phyloP scores from a whole-genome alignment of 805 yeast genomes.

The Lipomyces starkeyi region DNA sequence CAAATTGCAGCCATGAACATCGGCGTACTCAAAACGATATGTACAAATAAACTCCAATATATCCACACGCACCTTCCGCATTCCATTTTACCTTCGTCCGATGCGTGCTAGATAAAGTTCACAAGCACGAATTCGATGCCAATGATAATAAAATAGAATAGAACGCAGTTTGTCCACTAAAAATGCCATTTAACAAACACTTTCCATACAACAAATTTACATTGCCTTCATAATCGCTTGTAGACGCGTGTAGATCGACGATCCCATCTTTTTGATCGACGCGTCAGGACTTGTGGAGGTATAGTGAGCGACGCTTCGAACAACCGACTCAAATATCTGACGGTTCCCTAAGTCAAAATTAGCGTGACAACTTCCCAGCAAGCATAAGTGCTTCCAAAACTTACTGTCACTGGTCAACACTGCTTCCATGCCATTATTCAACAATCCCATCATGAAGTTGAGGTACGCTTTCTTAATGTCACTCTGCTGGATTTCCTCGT shows the following conservation, averaged over 20 bases:
- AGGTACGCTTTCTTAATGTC: constrained; percentile 73
- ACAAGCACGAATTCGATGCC: not conserved
- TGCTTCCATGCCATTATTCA: constrained; percentile 79
- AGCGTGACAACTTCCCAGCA: too few species aligned
- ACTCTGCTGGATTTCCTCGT: constrained; percentile 66
- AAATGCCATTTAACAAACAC: not conserved
- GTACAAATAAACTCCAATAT: not conserved
- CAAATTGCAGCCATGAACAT: not conserved
- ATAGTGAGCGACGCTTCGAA: constrained; percentile 35
- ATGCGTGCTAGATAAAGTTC: not conserved
- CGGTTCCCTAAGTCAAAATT: constrained; percentile 37
- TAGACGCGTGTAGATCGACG: constrained; percentile 29
- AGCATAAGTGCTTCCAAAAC: constrained; percentile 28
- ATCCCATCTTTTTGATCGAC: constrained; percentile 34
- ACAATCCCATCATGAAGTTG: constrained; percentile 68
- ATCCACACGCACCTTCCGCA: not conserved
- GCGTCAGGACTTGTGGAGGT: constrained; percentile 28
- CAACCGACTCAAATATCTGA: constrained; percentile 25
- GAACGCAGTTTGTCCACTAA: not conserved
- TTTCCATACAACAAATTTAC: not conserved
- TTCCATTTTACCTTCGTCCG: not conserved
- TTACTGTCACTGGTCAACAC: constrained; percentile 74
- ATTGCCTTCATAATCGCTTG: constrained; percentile 16
- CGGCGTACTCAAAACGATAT: not conserved
- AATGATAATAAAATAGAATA: not conserved